Base-by-base conservation (phyloP, 192 early-diverging fungal species). In the Entophlyctis luteolus region DNA sequence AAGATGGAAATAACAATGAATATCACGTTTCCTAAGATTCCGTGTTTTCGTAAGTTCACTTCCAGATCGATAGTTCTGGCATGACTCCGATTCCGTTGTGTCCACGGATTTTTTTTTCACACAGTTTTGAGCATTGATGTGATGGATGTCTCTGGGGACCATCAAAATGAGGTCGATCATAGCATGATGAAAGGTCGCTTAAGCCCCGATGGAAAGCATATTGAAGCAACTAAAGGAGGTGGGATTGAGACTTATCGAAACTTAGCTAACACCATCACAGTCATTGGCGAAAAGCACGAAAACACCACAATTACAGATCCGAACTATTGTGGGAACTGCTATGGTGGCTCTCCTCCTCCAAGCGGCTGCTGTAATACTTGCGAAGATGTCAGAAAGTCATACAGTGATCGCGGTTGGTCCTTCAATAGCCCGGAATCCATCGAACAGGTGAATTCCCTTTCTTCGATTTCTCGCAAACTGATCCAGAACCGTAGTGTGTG, bases 311-410 rank as follows among this genome's bases (percentile, higher is more conserved):
- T 69, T 32, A 62, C 47, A n/a, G 72, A 79, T 45, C 65, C 70
- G 6, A 69, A 62, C 18, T 86, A 92, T 66, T 98, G 95, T 73
- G 94, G 96, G 20, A 80, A 81, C 49, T 98, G 96, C 79, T 96
- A 93, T 66, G 93, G 93, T 42, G 94, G 85, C 8, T 55, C 62
- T 25, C 48, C 76, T 12, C 88, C 90, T 2, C 77, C 72, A 14
- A 79, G 77, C 55, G 89, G 89, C 23, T 99, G 96, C 81, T 98
- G 96, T 73, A 93, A 95, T 71, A 93, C 91, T 1, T 99, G 96
- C 72, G 89, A 91, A 18, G 91, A 93, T 20, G 93, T 99, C 28
- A 78, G 88, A 37, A 81, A 89, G 70, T 91, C 93, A 1, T 96
- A 99, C 72, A 76, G 72, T 8, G 82, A 84, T 31, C 78, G 76